Evolutionary conservation across 345 rosid species (phyloP).

Genomic region (Salix exigua): DNA sequence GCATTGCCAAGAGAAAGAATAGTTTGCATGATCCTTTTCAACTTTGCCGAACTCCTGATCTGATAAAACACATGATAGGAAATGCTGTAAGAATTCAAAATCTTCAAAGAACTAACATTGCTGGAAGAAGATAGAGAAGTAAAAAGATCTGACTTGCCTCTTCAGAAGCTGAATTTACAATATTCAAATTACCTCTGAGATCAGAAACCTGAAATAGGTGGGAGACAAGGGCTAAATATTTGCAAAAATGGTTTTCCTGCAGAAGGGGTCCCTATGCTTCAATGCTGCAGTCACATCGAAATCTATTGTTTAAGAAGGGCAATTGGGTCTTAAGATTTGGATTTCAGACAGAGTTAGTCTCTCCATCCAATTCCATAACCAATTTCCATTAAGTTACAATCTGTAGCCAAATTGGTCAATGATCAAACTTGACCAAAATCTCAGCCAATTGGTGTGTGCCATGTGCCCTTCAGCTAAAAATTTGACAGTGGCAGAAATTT

Average conservation of each 20-base stretch:
- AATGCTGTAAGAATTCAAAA: constrained; percentile 15
- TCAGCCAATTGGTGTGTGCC: not conserved
- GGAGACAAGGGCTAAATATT: constrained; percentile 8
- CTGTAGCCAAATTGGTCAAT: not conserved
- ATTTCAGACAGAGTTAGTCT: not conserved
- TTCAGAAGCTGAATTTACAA: constrained; percentile 57
- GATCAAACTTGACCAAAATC: not conserved
- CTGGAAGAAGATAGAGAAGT: constrained; percentile 12
- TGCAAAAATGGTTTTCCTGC: not conserved
- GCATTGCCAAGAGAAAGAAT: constrained; percentile 88
- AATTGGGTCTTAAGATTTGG: not conserved
- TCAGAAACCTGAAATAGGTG: constrained; percentile 61
- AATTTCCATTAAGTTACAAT: not conserved
- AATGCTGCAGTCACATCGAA: not conserved
- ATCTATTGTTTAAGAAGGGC: not conserved
- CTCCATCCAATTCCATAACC: not conserved
- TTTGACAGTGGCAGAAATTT: not conserved
- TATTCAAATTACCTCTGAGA: constrained; percentile 56
- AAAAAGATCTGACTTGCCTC: constrained; percentile 54
- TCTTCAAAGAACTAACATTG: constrained; percentile 10
- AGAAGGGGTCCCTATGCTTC: not conserved
- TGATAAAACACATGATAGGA: constrained; percentile 28
- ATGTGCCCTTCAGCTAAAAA: not conserved
- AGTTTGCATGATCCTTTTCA: constrained; percentile 81
- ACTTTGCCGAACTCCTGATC: constrained; percentile 63